Conservation (phyloP, 2,329 filamentous ascomycete genomes). For the Chaetothyriales sp. region DNA sequence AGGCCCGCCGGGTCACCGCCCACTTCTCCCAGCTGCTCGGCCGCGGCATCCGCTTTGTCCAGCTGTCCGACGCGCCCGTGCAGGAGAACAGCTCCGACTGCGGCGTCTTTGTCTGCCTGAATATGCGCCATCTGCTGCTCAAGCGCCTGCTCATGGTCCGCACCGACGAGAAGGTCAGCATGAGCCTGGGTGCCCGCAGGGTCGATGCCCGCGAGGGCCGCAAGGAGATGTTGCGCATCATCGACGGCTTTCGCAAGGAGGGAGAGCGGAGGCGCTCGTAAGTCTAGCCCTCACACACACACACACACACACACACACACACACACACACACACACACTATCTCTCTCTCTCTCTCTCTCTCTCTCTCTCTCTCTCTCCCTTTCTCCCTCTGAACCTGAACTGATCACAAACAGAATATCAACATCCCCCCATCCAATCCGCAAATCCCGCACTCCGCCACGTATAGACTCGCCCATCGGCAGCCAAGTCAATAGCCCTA, state of each 20-base stretch:
- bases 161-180: conserved; percentile 72
- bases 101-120: conserved; percentile 85
- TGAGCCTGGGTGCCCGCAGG: conserved; percentile 77
- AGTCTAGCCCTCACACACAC: too few relatives aligned
- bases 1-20: conserved; percentile 53
- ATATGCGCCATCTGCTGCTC: conserved; percentile 86
- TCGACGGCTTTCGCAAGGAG: conserved; percentile 74
- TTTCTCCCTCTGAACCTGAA: conserved; percentile 1
- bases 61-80: conserved; percentile 71
- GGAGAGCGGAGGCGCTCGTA: conserved; percentile 71
- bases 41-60: conserved; percentile 53
- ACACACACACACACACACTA: too few relatives aligned
- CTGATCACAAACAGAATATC: conserved; percentile 8
- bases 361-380: neutral
- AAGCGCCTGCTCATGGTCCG: conserved; percentile 67
- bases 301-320: too few relatives aligned
- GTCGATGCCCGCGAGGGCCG: conserved; percentile 67
- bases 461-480: conserved; percentile 17
- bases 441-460: conserved; percentile 17
- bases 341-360: conserved; percentile 3
- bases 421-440: conserved; percentile 12
- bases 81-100: conserved; percentile 90
- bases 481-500: conserved; percentile 4
- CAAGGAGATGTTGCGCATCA: conserved; percentile 82
- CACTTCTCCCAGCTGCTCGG: conserved; percentile 57